Percentiles rank a stretch among this genome's conserved stretches.
Conservation (phyloP, 2,329 filamentous ascomycete genomes). For the Cercospora brassicicola region DNA sequence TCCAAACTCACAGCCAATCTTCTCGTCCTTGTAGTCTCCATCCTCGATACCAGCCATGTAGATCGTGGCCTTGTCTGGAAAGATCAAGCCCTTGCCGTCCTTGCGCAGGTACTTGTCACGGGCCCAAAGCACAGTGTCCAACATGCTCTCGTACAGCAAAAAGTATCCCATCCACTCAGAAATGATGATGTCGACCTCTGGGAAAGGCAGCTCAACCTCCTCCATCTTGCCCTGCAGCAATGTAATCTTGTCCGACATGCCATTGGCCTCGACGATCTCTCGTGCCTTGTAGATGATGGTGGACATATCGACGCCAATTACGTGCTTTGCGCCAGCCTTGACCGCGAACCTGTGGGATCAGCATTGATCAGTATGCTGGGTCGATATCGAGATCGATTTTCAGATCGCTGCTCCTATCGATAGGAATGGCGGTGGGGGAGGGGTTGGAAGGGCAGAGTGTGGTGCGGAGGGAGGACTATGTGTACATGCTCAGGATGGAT, state of each 20-base stretch:
- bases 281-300: slow-evolving; percentile 98
- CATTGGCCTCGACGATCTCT: slow-evolving; percentile 90
- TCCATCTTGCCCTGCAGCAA: slow-evolving; percentile 99
- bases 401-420: not conserved
- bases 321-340: slow-evolving; percentile 94
- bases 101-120: slow-evolving; percentile 86
- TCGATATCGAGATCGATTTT: not conserved
- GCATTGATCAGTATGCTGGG: slow-evolving; percentile 12
- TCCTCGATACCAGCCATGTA: slow-evolving; percentile 97
- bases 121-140: slow-evolving; percentile 96
- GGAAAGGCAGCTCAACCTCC: slow-evolving; percentile 88
- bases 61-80: slow-evolving; percentile 98
- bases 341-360: slow-evolving; percentile 76
- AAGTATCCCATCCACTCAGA: slow-evolving; percentile 99
- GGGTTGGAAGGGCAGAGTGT: not conserved
- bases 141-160: slow-evolving; percentile 96
- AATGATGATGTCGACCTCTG: slow-evolving; percentile 98
- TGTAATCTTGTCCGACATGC: slow-evolving; percentile 93
- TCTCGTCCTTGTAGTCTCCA: slow-evolving; percentile 99
- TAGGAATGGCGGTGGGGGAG: not conserved
- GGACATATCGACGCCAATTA: slow-evolving; percentile 99
- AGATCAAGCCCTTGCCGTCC: slow-evolving; percentile 76
- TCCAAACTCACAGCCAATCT: slow-evolving; percentile 86
- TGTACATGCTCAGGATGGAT: slow-evolving; percentile 96
- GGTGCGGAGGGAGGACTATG: slow-evolving; percentile 27